Evolutionary conservation across 768 basidiomycete species (phyloP).

Genomic region (Boletus rubroflammeus): DNA sequence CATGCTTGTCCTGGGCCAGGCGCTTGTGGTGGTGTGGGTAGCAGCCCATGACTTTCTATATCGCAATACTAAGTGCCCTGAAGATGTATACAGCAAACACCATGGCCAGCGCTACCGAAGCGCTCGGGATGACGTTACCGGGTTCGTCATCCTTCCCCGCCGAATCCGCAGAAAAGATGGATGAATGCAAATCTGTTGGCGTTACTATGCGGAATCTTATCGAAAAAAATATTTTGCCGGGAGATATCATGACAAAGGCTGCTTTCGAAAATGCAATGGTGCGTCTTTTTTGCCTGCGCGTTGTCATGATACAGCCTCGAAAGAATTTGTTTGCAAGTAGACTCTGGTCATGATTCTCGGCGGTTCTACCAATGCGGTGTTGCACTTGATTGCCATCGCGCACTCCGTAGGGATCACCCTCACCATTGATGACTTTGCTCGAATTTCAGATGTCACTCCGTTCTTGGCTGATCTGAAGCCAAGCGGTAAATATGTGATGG

Average conservation of each 20-base stretch:
- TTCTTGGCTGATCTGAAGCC: constrained; percentile 97
- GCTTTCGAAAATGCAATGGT: constrained; percentile 99
- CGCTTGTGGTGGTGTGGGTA: constrained; percentile 91
- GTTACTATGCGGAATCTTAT: constrained; percentile 81
- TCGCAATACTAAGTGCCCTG: constrained; percentile 5
- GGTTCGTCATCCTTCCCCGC: constrained; percentile 98
- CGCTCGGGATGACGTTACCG: constrained; percentile 92
- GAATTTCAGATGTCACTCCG: constrained; percentile 86
- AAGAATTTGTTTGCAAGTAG: constrained; percentile 37
- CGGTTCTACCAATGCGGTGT: constrained; percentile 95
- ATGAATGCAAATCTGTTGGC: constrained; percentile 81
- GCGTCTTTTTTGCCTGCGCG: constrained; percentile 13
- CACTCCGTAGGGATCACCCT: constrained; percentile 91
- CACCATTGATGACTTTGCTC: constrained; percentile 89
- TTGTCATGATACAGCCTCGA: constrained; percentile 9
- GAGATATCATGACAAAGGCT: constrained; percentile 94
- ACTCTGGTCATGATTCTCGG: constrained; percentile 95
- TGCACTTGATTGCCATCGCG: constrained; percentile 95
- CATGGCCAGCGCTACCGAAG: constrained; percentile 95
- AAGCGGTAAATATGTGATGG: constrained; percentile 98
- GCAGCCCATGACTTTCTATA: not conserved
- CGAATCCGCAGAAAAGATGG: constrained; percentile 81
- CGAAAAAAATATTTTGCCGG: constrained; percentile 86
- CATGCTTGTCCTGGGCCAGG: constrained; percentile 97
- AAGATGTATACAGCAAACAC: constrained; percentile 99